These are phyloP conservation scores for Hygrophorus russula DNA, from an alignment of 768 basidiomycete species.

Conservation along the genomic window DNA sequence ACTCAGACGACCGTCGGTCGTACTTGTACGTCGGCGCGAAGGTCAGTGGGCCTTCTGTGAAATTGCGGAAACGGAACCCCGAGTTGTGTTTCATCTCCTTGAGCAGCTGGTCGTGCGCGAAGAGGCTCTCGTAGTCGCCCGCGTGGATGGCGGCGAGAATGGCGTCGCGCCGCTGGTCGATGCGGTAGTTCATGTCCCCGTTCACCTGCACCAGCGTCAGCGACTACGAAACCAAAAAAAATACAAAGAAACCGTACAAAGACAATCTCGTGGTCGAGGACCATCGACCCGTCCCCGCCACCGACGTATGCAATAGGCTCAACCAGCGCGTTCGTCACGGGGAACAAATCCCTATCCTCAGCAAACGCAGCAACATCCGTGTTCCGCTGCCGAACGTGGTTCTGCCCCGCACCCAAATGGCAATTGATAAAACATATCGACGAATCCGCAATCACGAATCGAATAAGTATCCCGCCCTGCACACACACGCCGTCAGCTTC, in stretches of 20 bases:
- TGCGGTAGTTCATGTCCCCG: constrained; percentile 96
- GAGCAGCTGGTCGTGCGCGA: constrained; percentile 76
- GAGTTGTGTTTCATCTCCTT: constrained; percentile 86
- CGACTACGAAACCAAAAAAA: background rate
- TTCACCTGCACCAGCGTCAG: constrained; percentile 41
- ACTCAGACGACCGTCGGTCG: constrained; percentile 65
- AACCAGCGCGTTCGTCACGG: constrained; percentile 23
- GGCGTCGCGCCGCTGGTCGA: constrained; percentile 82
- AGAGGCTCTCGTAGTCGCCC: constrained; percentile 51
- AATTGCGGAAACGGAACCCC: constrained; percentile 75
- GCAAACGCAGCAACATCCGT: constrained; percentile 80
- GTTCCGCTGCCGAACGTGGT: constrained; percentile 71
- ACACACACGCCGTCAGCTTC: background rate
- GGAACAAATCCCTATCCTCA: constrained; percentile 69
- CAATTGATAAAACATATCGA: constrained; percentile 94
- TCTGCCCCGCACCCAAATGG: constrained; percentile 93
- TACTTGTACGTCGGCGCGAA: constrained; percentile 96
- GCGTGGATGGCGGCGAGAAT: constrained; percentile 63
- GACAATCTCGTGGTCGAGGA: constrained; percentile 91
- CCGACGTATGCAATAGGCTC: constrained; percentile 65
- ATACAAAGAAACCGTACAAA: constrained; percentile 45
- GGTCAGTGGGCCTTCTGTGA: constrained; percentile 69
- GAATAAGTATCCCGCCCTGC: constrained; percentile 83
- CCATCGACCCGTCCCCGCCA: constrained; percentile 88
- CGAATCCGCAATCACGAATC: constrained; percentile 85